phyloP scores from a whole-genome alignment of 2,329 filamentous ascomycete species.

The Pleurostoma richardsiae region DNA sequence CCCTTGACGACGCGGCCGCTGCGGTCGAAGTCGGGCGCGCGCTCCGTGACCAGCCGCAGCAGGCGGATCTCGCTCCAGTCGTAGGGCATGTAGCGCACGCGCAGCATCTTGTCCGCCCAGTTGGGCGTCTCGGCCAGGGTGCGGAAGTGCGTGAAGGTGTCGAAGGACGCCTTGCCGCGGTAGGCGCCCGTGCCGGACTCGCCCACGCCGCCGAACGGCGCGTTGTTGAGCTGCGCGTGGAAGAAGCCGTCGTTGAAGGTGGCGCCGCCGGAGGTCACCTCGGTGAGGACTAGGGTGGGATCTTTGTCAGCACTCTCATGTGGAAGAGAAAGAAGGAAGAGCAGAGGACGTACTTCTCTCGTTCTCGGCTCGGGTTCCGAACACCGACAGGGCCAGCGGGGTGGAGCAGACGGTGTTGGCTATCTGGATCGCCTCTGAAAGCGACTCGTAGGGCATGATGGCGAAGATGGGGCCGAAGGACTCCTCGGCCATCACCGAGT shows the following conservation, averaged over 20 bases:
- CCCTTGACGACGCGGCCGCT: constrained; percentile 47
- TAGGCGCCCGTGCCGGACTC: constrained; percentile 66
- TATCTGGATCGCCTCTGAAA: constrained; percentile 81
- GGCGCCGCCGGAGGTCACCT: constrained; percentile 64
- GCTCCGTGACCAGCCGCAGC: constrained; percentile 33
- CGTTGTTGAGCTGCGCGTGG: constrained; percentile 56
- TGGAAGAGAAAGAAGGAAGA: not conserved
- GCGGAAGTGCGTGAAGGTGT: constrained; percentile 57
- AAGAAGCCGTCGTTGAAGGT: constrained; percentile 51
- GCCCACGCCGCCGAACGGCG: constrained; percentile 81
- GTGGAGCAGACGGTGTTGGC: constrained; percentile 79
- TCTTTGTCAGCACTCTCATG: not conserved
- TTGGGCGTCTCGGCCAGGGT: constrained; percentile 55
- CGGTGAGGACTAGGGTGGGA: constrained; percentile 45
- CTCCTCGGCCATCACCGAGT: constrained; percentile 76
- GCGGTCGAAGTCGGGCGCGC: constrained; percentile 58
- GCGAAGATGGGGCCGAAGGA: constrained; percentile 91
- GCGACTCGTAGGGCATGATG: constrained; percentile 68
- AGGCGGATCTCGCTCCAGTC: constrained; percentile 36
- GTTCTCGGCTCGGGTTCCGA: constrained; percentile 76
- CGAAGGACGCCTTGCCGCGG: constrained; percentile 70
- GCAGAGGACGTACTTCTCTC: constrained; percentile 54
- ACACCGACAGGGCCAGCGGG: constrained; percentile 78
- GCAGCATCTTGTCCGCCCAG: constrained; percentile 64
- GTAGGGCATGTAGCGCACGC: constrained; percentile 65